Conservation (phyloP, 331 rosid genomes). For the Quercus phellos region DNA sequence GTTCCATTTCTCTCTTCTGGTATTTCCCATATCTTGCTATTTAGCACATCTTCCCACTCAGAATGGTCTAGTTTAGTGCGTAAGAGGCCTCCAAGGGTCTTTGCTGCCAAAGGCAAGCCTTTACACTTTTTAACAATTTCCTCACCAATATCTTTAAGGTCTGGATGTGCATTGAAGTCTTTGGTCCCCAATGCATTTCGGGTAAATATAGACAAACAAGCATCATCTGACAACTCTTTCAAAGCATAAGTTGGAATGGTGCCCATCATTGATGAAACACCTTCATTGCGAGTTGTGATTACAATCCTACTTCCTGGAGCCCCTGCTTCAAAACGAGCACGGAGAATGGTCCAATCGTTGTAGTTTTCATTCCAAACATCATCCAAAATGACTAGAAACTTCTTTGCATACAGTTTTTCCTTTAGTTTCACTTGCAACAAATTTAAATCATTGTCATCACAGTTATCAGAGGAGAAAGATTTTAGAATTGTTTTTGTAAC, state of each 20-base stretch:
- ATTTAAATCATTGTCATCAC: neutral
- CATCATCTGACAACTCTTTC: neutral
- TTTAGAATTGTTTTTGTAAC: neutral
- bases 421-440: neutral
- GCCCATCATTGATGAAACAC: neutral
- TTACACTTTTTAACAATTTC: neutral
- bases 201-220: neutral
- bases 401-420: neutral
- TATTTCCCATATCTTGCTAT: conserved; percentile 7
- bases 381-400: neutral
- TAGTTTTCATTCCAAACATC: neutral
- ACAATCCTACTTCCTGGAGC: neutral
- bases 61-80: neutral
- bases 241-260: neutral
- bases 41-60: neutral
- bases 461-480: neutral
- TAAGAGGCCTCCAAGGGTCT: conserved; percentile 21
- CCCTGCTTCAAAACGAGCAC: neutral
- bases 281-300: neutral
- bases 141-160: neutral
- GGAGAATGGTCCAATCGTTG: neutral
- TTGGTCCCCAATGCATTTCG: neutral
- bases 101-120: conserved; percentile 28
- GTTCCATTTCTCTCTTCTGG: neutral
- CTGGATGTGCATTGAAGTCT: neutral